Evolutionary conservation across 192 early-diverging fungal species (phyloP).

Genomic region (Entomortierella chlamydospora): DNA sequence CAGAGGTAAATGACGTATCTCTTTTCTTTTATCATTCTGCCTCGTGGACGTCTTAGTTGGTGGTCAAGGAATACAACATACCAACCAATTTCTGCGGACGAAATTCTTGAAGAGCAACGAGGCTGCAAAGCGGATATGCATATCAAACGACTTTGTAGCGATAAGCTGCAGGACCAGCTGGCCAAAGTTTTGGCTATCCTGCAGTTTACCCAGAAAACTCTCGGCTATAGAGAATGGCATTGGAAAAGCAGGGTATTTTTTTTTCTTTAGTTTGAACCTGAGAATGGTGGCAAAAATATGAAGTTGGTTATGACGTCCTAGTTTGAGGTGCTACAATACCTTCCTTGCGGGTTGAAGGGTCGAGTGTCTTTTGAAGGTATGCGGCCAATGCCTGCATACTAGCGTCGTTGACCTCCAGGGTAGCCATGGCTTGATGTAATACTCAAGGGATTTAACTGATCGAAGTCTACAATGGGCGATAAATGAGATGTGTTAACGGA

Average conservation of each 20-base stretch:
- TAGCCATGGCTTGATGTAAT: constrained; percentile 15
- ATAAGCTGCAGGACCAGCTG: constrained; percentile 78
- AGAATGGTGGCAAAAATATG: constrained; percentile 55
- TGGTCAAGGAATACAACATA: constrained; percentile 5
- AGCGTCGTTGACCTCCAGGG: constrained; percentile 64
- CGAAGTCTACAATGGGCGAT: background rate
- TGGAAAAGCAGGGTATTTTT: constrained; percentile 12
- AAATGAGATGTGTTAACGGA: background rate
- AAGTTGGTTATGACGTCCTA: too few species aligned
- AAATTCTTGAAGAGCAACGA: constrained; percentile 98
- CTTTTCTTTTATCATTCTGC: too few species aligned
- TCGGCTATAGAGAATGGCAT: constrained; percentile 7
- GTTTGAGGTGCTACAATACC: constrained; percentile 52
- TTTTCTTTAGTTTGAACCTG: background rate
- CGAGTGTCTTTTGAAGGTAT: constrained; percentile 69
- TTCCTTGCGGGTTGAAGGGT: constrained; percentile 66
- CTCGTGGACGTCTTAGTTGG: too few species aligned
- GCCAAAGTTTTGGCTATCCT: constrained; percentile 46
- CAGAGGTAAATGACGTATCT: too few species aligned
- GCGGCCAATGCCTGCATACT: constrained; percentile 60
- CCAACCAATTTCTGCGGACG: constrained; percentile 88
- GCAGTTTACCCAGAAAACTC: constrained; percentile 26
- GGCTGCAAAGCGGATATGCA: constrained; percentile 78
- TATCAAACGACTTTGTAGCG: constrained; percentile 65
- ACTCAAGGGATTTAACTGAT: background rate